phyloP scores from a whole-genome alignment of 495 filamentous ascomycete genomes.

The Mytilinidion resinicola region DNA sequence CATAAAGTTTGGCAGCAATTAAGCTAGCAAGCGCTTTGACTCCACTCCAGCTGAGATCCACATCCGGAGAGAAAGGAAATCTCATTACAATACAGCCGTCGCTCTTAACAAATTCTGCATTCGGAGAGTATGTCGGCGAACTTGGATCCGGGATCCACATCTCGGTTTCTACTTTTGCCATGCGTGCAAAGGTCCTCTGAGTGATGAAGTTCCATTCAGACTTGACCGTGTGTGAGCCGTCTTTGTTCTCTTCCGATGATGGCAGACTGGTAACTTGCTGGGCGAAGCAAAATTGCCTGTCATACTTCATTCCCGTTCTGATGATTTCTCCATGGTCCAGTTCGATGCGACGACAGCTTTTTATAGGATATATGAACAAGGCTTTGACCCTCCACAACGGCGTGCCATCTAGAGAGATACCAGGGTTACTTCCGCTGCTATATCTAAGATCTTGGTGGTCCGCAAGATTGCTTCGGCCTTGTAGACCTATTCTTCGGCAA shows the following conservation, averaged over 20 bases:
- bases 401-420: background rate
- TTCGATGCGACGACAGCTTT: constrained; percentile 79
- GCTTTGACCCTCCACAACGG: constrained; percentile 59
- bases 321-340: constrained; percentile 59
- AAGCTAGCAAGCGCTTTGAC: constrained; percentile 25
- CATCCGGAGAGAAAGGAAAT: constrained; percentile 48
- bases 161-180: constrained; percentile 69
- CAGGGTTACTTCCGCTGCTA: constrained; percentile 6
- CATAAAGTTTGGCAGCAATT: constrained; percentile 17
- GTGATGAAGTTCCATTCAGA: constrained; percentile 75
- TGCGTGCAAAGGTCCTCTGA: constrained; percentile 62
- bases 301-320: constrained; percentile 67
- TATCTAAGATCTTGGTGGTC: constrained; percentile 22
- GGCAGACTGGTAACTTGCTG: constrained; percentile 49
- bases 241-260: constrained; percentile 14
- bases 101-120: constrained; percentile 45
- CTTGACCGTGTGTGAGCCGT: constrained; percentile 40
- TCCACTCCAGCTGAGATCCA: constrained; percentile 21
- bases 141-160: constrained; percentile 71
- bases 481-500: constrained; percentile 20
- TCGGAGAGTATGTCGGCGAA: constrained; percentile 39
- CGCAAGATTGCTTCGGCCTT: constrained; percentile 16
- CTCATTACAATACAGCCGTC: constrained; percentile 51
- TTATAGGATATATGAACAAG: constrained; percentile 81
- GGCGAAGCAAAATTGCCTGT: constrained; percentile 79